Base-by-base conservation (phyloP, 2,329 filamentous ascomycete genomes). In the Raffaelea arxii region DNA sequence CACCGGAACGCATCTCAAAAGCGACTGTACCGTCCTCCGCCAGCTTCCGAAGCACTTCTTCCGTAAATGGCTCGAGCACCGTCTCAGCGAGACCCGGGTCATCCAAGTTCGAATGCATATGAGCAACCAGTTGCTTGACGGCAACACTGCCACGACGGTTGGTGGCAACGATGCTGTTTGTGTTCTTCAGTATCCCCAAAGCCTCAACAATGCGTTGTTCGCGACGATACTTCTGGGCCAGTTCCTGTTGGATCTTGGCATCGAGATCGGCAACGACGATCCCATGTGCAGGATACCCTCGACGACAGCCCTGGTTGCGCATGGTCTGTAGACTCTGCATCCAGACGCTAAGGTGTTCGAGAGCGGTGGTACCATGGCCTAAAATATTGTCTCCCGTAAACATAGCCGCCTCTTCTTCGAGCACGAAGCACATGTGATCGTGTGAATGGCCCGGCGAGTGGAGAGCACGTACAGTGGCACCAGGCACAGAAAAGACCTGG, bases 341-440 rank as follows among this genome's bases (percentile, higher is more conserved):
- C 45, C 46, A 95, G 0, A 68, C 66, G 1, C 66, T 62, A 9
- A 94, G 70, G 52, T 92, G 78, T 61, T 94, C 86, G 54, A 94
- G 94, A 0, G 92, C 86, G 4, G 85, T 81, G 2, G 86, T 94
- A 12, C 88, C 88, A 50, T 94, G 86, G 1, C 89, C 89, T 2
- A 95, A 72, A 2, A 95, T 83, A 59, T 91, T 94, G 63, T 95
- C 89, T 6, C 84, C 89, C 0, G 88, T 94, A 62, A 95, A 92
- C 67, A 95, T 80, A 36, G 86, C 82, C 55, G 87, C 75, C 57
- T 94, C 73, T 74, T 94, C 86, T 40, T 82, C 75, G 4, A 94
- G 65, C 5, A 89, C 62, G 54, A 95, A 82, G 18, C 75, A 78
- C 72, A 90, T 83, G 61, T 96, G 91, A 58, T 96, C 90, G 3